Conservation (phyloP, 148 eudicot species). For the Polygonum maritimum region DNA sequence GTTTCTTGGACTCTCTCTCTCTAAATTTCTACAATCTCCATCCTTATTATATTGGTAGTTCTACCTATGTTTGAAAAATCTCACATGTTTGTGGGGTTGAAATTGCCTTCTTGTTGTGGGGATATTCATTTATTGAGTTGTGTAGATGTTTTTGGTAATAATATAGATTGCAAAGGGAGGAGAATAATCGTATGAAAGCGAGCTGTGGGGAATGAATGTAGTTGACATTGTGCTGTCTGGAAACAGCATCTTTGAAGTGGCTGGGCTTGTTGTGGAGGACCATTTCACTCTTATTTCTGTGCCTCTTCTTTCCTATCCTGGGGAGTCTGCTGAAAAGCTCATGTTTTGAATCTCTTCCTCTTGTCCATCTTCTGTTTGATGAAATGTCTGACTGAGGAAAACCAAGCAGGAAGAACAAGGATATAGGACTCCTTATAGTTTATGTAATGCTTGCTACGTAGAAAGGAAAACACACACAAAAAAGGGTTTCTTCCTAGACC, state of each 20-base stretch:
- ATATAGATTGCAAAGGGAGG: neutral
- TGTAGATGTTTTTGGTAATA: neutral
- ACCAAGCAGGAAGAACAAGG: neutral
- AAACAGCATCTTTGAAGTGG: neutral
- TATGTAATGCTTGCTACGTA: neutral
- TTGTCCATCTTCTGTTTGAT: neutral
- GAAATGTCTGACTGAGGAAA: conserved; percentile 4
- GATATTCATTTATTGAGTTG: neutral
- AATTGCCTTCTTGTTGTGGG: neutral
- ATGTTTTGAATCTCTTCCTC: neutral
- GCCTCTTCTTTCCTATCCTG: neutral
- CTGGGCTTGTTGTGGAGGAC: conserved; percentile 1
- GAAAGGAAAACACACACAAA: neutral
- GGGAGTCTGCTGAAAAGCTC: neutral
- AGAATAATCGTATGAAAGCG: neutral
- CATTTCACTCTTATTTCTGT: neutral
- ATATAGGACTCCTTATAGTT: neutral
- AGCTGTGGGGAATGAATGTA: neutral
- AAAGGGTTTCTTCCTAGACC: conserved; percentile 7
- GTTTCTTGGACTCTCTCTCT: neutral
- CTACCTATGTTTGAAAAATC: neutral
- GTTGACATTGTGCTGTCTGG: neutral
- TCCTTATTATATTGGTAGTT: neutral
- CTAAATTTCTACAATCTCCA: neutral
- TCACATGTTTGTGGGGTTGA: neutral